phyloP scores from a whole-genome alignment of 257 asterid genomes.

The Gentiana macrophylla region DNA sequence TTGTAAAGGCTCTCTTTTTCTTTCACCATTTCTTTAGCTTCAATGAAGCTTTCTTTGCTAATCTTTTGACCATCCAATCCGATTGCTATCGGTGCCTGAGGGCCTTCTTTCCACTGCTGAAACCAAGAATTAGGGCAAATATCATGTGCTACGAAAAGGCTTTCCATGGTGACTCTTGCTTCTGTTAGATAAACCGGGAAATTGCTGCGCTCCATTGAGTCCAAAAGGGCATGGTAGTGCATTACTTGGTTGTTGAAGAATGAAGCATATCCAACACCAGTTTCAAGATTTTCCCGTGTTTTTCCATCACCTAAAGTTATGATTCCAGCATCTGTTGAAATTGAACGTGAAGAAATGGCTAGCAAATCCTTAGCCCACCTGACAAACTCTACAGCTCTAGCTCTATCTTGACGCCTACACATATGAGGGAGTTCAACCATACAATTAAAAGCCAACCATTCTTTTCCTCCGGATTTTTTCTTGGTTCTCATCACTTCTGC shows the following conservation, averaged over 20 bases:
- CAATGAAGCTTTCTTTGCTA: constrained; percentile 21
- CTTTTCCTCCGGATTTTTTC: constrained; percentile 4
- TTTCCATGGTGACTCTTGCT: constrained; percentile 31
- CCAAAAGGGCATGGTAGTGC: constrained; percentile 26
- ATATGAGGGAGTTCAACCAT: constrained; percentile 33
- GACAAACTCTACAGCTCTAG: constrained; percentile 23
- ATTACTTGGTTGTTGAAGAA: constrained; percentile 21
- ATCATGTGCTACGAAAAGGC: constrained; percentile 31
- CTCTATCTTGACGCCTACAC: constrained; percentile 25
- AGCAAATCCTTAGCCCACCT: constrained; percentile 15
- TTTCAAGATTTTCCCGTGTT: constrained; percentile 11
- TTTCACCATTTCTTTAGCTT: constrained; percentile 34
- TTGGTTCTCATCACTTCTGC: constrained; percentile 5
- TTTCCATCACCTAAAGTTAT: constrained; percentile 26
- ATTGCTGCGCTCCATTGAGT: constrained; percentile 20
- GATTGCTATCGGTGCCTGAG: background rate
- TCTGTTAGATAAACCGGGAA: constrained; percentile 27
- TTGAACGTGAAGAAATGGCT: background rate
- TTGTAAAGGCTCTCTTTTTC: constrained; percentile 25
- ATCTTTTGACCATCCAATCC: constrained; percentile 20
- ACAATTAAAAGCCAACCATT: constrained; percentile 30
- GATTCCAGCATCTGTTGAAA: constrained; percentile 12
- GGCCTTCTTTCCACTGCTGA: constrained; percentile 23
- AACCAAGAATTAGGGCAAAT: constrained; percentile 14
- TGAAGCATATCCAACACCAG: constrained; percentile 14